Evolutionary conservation across 1,284 basidiomycete genomes (phyloP), one percentile per base, ranked within the genome.

Genomic region (Neolentinus lepideus): DNA sequence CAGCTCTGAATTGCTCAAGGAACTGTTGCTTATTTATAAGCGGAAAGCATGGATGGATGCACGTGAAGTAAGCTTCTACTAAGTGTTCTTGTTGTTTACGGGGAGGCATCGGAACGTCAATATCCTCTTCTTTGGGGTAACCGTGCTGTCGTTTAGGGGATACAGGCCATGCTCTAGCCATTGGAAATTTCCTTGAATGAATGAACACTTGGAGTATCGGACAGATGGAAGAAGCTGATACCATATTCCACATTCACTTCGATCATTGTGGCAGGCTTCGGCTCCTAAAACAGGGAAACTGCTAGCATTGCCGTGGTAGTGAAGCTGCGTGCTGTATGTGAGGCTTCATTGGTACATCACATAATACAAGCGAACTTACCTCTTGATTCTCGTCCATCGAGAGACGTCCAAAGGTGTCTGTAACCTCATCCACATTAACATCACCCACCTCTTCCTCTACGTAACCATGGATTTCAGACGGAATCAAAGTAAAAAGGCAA

Each of bases 351-450:
- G n/a, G n/a, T n/a, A n/a, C n/a, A n/a, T n/a, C 38, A 43, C n/a
- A n/a, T 43, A 26, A 35, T 38, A 19, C 52, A 22, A 2, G 22
- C 48, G 27, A 52, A 2, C 6, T 11, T 59, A 86, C 88, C 71
- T 93, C 88, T 64, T 81, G 79, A 64, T 91, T 84, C 65, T 93
- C 90, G 60, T 92, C 88, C 47, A 93, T 70, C 1, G 88, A 90
- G 16, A 94, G 68, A 62, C 88, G 84, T 2, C 91, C 89, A 38
- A 85, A 72, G n/a, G 79, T 74, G 58, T 87, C 83, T 1, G 81
- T 75, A 0, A 85, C 71, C 55, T 81, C 79, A 53, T 74, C 71
- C 55, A 81, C 79, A 52, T 74, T 64, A n/a, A 66, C 69, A 3
- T 75, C 69, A 36, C 71, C 70, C 31, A 16, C 75, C 75, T 53